Evolutionary conservation across 805 yeast genomes (phyloP), one percentile per base, ranked within the genome.

Genomic region (Candida patagonica): DNA sequence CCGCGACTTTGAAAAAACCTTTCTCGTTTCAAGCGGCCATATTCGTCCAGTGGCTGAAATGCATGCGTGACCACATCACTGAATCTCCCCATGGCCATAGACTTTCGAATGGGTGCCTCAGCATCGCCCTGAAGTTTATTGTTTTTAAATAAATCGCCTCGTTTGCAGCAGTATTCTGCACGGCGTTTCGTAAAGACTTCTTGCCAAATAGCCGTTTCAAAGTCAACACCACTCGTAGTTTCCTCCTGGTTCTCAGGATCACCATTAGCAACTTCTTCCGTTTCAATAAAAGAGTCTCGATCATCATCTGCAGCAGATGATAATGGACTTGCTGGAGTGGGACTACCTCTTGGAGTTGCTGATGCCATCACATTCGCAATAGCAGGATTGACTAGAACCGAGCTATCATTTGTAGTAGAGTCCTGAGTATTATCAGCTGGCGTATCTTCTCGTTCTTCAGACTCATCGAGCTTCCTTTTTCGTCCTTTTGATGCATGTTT

Each of bases 161-260:
- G 70, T 42, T 71, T 69, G 20, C 75, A 61, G 53, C 95, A 79
- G 45, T 83, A 72, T 38, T 80, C 78, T 12, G 89, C 85, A 42
- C 96, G 65, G 0, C 81, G 72, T 45, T 80, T 80, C 0, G 95
- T 82, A 0, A 92, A 86, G 29, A 79, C 60, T n/a, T 74, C 73
- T 50, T 81, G 80, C 96, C 96, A 88, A 1, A 84, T 75, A 39
- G 80, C 80, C 34, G 78, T 61, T 51, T 87, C 95, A 26, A 82
- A 69, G 53, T 84, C 95, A 41, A 73, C 36, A 13, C 47, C 52
- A 5, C 47, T 49, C 30, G 41, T 26, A 31, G 37, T n/a, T 3
- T 17, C 3, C 12, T n/a, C 16, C 13, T 20, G 24, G 12, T 33
- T 16, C 17, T 45, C 46, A 15, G 30, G 33, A 35, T 45, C 50